Base-by-base conservation (phyloP, 768 basidiomycete species). In the Boletus rubroflammeus region DNA sequence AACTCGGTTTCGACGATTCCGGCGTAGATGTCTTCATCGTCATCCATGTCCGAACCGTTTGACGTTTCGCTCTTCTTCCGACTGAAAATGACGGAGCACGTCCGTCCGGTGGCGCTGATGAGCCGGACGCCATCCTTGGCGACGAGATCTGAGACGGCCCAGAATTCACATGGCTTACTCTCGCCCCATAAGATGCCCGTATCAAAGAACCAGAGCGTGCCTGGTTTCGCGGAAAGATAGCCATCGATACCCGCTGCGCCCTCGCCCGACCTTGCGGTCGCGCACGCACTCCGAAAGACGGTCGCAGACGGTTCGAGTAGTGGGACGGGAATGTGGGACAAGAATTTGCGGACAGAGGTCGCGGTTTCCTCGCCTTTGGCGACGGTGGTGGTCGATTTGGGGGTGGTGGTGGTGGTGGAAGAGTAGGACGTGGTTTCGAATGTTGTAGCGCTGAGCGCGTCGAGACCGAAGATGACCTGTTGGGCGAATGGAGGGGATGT, bases 161-260 rank as follows among this genome's bases (percentile, higher is more conserved):
- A 90, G 62, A 88, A 90, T 59, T 88, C 85, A 62, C 85, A 88
- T 3, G 87, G 87, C 58, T 86, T 86, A 63, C 79, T 81, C 64
- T 89, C 84, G 23, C 85, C 87, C 81, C 85, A 86, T 8, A 91
- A 76, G 15, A 91, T 76, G 6, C 88, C 89, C 23, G 75, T 73
- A 38, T 76, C 70, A 43, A 85, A 74, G 74, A 90, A 91, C 84
- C 88, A 88, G 38, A 91, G 71, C 43, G 77, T 84, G 1, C 87
- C 87, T 2, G 76, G 67, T 64, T 88, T 90, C 1, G 88, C 87
- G n/a, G 79, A 79, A 29, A 84, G 79, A 67, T 86, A 84, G 6
- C 86, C 86, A 51, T 86, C 81, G 25, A 88, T 71, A 0, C 86
- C 86, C 2, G 86, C 82, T 3, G 83, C 76, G 7, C 80, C 76